Conservation (phyloP, 83 land plant genomes). For the Picea abies region DNA sequence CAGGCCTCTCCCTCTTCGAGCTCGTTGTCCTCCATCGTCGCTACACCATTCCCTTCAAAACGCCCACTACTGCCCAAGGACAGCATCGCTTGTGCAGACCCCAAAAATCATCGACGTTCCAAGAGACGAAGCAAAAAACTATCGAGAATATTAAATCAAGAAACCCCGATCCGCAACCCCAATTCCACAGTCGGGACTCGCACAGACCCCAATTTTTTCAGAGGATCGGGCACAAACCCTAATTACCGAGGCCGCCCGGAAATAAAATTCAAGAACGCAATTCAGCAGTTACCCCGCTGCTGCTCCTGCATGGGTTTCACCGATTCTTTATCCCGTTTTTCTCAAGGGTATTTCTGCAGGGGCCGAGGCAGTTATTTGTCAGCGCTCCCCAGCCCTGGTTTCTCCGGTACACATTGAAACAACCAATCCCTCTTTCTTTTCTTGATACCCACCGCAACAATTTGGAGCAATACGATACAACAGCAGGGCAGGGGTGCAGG, state of each 20-base stretch:
- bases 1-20: conserved; percentile 95
- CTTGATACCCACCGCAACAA: background rate
- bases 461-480: background rate
- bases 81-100: conserved; percentile 28
- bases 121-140: background rate
- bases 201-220: no score
- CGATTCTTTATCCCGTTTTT: no score
- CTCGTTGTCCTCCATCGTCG: conserved; percentile 70
- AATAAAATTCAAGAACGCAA: background rate
- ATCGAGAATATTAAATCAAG: no score
- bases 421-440: background rate
- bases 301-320: no score
- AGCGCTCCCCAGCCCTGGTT: background rate
- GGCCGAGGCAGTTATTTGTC: no score
- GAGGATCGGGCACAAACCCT: no score
- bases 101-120: background rate
- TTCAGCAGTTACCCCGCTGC: background rate
- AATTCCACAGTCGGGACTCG: no score
- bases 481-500: background rate
- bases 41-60: conserved; percentile 29
- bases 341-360: no score
- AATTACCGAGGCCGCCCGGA: background rate
- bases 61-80: conserved; percentile 34
- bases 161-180: no score
- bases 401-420: background rate